phyloP scores from a whole-genome alignment of 345 rosid genomes.

The Corchorus olitorius region DNA sequence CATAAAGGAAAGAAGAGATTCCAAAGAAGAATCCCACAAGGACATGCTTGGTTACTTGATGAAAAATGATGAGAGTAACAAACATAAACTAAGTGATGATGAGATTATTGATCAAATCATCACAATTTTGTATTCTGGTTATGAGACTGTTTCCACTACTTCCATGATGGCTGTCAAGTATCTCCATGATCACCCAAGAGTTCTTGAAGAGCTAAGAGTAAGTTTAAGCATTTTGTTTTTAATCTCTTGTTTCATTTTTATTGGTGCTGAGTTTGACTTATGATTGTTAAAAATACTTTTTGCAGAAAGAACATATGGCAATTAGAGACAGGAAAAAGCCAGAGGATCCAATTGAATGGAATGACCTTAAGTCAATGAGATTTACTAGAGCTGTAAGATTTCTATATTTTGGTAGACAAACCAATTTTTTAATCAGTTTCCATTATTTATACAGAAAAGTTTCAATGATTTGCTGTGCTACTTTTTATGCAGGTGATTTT shows the following conservation, averaged over 20 bases:
- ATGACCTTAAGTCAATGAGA: slow-evolving; percentile 76
- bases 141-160: slow-evolving; percentile 85
- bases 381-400: slow-evolving; percentile 85
- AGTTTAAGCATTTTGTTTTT: slow-evolving; percentile 20
- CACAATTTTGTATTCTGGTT: slow-evolving; percentile 76
- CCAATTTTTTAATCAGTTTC: not conserved
- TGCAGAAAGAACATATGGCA: slow-evolving; percentile 75
- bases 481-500: slow-evolving; percentile 58
- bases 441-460: not conserved
- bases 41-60: slow-evolving; percentile 80
- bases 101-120: slow-evolving; percentile 86
- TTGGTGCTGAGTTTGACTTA: slow-evolving; percentile 15
- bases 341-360: slow-evolving; percentile 63
- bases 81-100: slow-evolving; percentile 48
- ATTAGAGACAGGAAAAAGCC: slow-evolving; percentile 62
- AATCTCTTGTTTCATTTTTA: not conserved
- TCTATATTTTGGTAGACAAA: not conserved
- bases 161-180: slow-evolving; percentile 94
- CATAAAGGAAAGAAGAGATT: slow-evolving; percentile 56
- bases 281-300: not conserved
- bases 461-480: slow-evolving; percentile 16
- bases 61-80: slow-evolving; percentile 47
- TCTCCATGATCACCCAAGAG: slow-evolving; percentile 73
- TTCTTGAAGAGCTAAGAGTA: slow-evolving; percentile 76
- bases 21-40: slow-evolving; percentile 33